phyloP scores from a whole-genome alignment of 1,284 basidiomycete species.

The Athelia sp. region DNA sequence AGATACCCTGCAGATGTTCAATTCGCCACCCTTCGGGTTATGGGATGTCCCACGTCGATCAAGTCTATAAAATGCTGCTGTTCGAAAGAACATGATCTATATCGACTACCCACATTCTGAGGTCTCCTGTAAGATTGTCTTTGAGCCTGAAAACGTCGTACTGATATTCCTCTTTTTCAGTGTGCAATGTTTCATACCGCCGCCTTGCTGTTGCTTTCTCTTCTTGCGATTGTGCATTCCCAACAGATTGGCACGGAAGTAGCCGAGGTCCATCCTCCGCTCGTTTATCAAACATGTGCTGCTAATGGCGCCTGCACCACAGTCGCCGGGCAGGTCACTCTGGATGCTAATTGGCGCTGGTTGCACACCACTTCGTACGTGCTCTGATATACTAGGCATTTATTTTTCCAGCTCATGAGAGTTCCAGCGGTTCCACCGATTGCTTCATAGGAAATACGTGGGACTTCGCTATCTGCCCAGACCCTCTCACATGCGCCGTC shows the following conservation, averaged over 20 bases:
- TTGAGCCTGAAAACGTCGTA: no score
- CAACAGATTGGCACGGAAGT: slow-evolving; percentile 35
- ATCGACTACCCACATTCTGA: no score
- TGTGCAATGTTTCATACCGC: slow-evolving; percentile 27
- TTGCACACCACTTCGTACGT: slow-evolving; percentile 28
- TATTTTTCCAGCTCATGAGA: background rate
- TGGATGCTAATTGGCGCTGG: slow-evolving; percentile 55
- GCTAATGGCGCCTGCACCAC: slow-evolving; percentile 35
- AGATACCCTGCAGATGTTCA: no score
- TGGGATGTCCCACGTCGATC: no score
- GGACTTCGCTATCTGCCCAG: slow-evolving; percentile 44
- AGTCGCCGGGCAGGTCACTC: slow-evolving; percentile 27
- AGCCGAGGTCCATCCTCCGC: slow-evolving; percentile 35
- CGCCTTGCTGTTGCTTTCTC: slow-evolving; percentile 23
- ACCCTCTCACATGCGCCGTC: slow-evolving; percentile 36
- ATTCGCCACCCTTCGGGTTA: no score
- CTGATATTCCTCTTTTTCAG: no score
- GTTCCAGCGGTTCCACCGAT: slow-evolving; percentile 36
- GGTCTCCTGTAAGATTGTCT: no score
- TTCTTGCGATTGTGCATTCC: slow-evolving; percentile 27
- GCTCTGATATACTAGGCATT: background rate
- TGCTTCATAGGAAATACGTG: slow-evolving; percentile 53
- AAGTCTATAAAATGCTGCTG: no score
- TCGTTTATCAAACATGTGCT: slow-evolving; percentile 36
- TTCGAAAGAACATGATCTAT: no score